A percentile compares a stretch with the other conserved stretches of the same genome.
Evolutionary conservation across 2,329 filamentous ascomycete species (phyloP).

Genomic region (Pyrenochaeta sp.): DNA sequence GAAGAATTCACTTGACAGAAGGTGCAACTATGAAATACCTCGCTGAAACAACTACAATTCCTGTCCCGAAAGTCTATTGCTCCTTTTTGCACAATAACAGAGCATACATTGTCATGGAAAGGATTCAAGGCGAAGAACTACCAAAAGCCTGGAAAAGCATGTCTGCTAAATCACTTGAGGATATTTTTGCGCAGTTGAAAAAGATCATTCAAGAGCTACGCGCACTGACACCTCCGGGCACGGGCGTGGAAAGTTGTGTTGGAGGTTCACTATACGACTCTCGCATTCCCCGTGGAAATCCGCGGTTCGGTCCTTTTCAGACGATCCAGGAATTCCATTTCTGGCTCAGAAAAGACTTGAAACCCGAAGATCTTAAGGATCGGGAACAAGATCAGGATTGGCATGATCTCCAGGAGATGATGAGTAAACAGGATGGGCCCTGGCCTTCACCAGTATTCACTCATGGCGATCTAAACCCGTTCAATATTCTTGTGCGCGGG

Average conservation of each 20-base stretch:
- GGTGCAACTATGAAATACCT: constrained; percentile 54
- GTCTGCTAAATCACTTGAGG: constrained; percentile 21
- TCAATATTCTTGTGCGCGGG: constrained; percentile 55
- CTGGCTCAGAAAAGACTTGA: constrained; percentile 45
- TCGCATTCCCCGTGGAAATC: constrained; percentile 28
- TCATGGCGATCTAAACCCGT: constrained; percentile 59
- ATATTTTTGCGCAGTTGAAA: constrained; percentile 23
- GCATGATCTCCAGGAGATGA: constrained; percentile 14
- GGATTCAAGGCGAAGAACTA: constrained; percentile 42
- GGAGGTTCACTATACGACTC: constrained; percentile 36
- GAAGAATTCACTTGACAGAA: constrained; percentile 47
- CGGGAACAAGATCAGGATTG: not conserved
- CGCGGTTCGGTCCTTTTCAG: constrained; percentile 46
- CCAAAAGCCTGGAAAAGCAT: constrained; percentile 25
- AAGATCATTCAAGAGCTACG: constrained; percentile 26
- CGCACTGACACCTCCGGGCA: constrained; percentile 14
- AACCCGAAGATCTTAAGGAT: constrained; percentile 23
- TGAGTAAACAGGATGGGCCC: constrained; percentile 45
- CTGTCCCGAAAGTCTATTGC: constrained; percentile 57
- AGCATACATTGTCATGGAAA: constrained; percentile 59
- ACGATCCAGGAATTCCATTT: constrained; percentile 49
- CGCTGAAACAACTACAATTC: constrained; percentile 53
- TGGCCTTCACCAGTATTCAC: constrained; percentile 56
- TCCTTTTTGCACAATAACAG: constrained; percentile 53
- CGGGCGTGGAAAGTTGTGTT: constrained; percentile 22